These are phyloP conservation scores for Seminavis robusta DNA, from an alignment of 108 stramenopile species.

Conservation along the genomic window DNA sequence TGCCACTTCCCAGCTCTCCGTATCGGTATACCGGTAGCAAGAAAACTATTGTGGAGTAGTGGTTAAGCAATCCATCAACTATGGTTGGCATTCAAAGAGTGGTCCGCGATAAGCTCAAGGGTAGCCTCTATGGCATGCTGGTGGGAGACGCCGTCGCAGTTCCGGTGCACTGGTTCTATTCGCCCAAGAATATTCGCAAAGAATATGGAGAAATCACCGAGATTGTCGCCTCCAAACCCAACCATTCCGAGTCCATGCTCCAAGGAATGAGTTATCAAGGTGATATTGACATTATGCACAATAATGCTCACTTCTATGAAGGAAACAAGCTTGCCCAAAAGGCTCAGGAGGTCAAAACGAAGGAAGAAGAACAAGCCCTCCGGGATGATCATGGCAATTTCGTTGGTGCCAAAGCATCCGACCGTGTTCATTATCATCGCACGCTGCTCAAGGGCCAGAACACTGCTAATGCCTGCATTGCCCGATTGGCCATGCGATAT, in stretches of 20 bases:
- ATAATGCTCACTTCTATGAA: conserved; percentile 21
- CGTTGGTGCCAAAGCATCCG: conserved; percentile 9
- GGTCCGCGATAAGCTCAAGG: too few species aligned
- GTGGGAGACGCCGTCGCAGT: conserved; percentile 17
- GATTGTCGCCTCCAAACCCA: conserved; percentile 14
- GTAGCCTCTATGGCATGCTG: conserved; percentile 5
- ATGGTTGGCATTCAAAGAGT: too few species aligned
- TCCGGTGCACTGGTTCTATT: conserved; percentile 16
- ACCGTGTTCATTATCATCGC: conserved; percentile 26
- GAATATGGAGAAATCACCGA: conserved; percentile 19
- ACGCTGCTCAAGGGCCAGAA: conserved; percentile 29
- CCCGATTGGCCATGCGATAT: conserved; percentile 21
- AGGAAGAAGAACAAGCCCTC: conserved; percentile 10
- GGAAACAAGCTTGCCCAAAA: conserved; percentile 6
- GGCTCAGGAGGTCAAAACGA: neutral
- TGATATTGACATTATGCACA: conserved; percentile 22
- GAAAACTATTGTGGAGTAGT: too few species aligned
- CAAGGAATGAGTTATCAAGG: conserved; percentile 27
- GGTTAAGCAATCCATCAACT: too few species aligned
- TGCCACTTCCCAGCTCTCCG: too few species aligned
- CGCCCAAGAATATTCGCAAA: conserved; percentile 3
- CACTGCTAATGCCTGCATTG: conserved; percentile 23
- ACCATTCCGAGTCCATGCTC: conserved; percentile 22
- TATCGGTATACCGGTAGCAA: too few species aligned
- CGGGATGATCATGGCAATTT: conserved; percentile 24